phyloP scores from a whole-genome alignment of 371 early-diverging fungal genomes.

The Gilbertella persicaria region DNA sequence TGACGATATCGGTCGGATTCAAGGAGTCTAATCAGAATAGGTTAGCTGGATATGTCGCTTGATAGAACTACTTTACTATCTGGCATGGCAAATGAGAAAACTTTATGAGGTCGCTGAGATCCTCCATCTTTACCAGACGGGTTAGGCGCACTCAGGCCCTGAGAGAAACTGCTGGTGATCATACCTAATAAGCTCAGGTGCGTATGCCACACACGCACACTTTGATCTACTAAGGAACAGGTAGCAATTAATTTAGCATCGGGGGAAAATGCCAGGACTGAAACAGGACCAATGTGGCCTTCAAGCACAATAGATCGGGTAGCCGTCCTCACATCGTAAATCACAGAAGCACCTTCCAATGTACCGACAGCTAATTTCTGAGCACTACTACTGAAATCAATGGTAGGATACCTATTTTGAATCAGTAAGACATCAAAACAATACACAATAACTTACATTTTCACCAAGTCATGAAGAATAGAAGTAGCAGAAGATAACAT shows the following conservation, averaged over 20 bases:
- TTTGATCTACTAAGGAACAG: constrained; percentile 70
- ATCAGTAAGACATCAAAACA: background rate
- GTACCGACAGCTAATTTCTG: constrained; percentile 85
- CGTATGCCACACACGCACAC: constrained; percentile 79
- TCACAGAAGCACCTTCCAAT: constrained; percentile 72
- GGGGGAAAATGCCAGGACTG: constrained; percentile 75
- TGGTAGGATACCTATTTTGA: constrained; percentile 59
- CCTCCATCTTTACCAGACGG: too few relatives aligned
- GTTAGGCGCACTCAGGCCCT: constrained; percentile 26
- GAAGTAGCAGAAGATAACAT: constrained; percentile 71
- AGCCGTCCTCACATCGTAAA: constrained; percentile 86
- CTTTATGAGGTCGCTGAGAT: constrained; percentile 55
- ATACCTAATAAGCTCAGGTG: constrained; percentile 74
- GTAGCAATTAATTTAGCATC: constrained; percentile 82
- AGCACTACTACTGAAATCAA: constrained; percentile 74
- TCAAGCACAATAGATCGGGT: constrained; percentile 78
- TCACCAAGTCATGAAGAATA: constrained; percentile 78
- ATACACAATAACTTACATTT: constrained; percentile 38
- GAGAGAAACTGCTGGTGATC: constrained; percentile 56
- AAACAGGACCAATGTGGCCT: constrained; percentile 69
- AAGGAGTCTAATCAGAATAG: constrained; percentile 23
- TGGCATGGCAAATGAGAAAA: constrained; percentile 71
- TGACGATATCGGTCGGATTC: constrained; percentile 45
- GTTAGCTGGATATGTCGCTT: background rate
- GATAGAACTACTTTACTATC: constrained; percentile 31